Evolutionary conservation across 768 basidiomycete genomes (phyloP).

Genomic region (Arthromyces matolae): DNA sequence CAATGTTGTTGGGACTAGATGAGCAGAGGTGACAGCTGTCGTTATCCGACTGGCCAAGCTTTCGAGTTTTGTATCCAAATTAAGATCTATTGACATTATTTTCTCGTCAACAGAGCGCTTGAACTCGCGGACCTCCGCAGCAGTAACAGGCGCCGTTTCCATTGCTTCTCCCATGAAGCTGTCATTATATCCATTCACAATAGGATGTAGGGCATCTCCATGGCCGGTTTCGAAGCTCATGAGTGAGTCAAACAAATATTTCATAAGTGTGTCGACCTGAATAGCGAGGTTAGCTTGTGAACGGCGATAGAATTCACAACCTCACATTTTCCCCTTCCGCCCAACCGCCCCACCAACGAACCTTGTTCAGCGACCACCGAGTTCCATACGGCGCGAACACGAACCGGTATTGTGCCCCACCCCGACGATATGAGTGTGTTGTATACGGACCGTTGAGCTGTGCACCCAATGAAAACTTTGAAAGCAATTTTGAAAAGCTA

Average conservation of each 20-base stretch:
- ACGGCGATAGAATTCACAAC: neutral
- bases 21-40: no score
- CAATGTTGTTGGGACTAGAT: no score
- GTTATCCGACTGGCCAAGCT: no score
- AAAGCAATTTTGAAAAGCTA: constrained; percentile 23
- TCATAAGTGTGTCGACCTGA: constrained; percentile 32
- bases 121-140: no score
- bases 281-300: no score
- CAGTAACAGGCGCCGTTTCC: neutral
- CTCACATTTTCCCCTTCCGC: constrained; percentile 33
- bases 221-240: constrained; percentile 28
- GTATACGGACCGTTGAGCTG: constrained; percentile 23
- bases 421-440: constrained; percentile 33
- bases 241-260: constrained; percentile 32
- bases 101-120: no score
- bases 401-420: constrained; percentile 37
- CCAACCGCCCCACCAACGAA: constrained; percentile 45
- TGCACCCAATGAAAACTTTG: constrained; percentile 23
- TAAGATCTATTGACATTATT: no score
- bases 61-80: no score
- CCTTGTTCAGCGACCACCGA: constrained; percentile 30
- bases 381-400: constrained; percentile 33
- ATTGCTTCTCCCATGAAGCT: constrained; percentile 26
- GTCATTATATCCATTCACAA: constrained; percentile 20
- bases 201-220: constrained; percentile 26